Base-by-base conservation (phyloP, 2,329 filamentous ascomycete species). In the Xylaria sp. region DNA sequence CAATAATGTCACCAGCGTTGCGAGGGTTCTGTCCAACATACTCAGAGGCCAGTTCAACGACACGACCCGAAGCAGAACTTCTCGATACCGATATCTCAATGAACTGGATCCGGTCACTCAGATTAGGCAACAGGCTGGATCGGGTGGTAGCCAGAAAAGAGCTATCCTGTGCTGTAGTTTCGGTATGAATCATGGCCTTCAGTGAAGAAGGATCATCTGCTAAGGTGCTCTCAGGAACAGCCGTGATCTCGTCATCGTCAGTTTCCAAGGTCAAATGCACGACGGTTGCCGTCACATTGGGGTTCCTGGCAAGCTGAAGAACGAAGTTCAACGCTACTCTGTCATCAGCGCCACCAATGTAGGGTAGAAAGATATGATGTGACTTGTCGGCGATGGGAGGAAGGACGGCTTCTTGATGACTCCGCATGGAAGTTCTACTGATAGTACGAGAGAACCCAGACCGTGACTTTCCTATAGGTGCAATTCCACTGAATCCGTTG, bases 341-440 rank as follows among this genome's bases (percentile, higher is more conserved):
- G 76, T 98, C 95, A 76, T 99, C 96, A 1, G 85, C 82, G 9
- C 93, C 93, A 20, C 95, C 94, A 68, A 97, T 90, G 81, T 94
- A 98, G 0, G 94, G 92, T 63, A 97, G 85, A 78, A 97, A 94
- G 73, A 98, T 87, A 78, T 95, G 94, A 77, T 97, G 94, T 44
- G 89, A 90, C 70, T 90, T 90, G 75, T 93, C 88, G 6, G 85
- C 83, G 5, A 90, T 85, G 0, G 91, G 89, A 0, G 86, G 82
- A 23, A 87, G 81, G 0, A 86, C 82, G 12, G 88, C 81, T 63
- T 91, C 88, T n/a, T 84, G 82, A 39, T 85, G 81, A 72, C 88
- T 89, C 69, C 86, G 84, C 57, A 92, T 80, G 44, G 91, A 92
- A 57, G 90, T 76, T 6, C 84, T 82, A 67, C 89, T 90, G 51